phyloP scores from a whole-genome alignment of 192 early-diverging fungal species.

The Helicostylum pulchrum region DNA sequence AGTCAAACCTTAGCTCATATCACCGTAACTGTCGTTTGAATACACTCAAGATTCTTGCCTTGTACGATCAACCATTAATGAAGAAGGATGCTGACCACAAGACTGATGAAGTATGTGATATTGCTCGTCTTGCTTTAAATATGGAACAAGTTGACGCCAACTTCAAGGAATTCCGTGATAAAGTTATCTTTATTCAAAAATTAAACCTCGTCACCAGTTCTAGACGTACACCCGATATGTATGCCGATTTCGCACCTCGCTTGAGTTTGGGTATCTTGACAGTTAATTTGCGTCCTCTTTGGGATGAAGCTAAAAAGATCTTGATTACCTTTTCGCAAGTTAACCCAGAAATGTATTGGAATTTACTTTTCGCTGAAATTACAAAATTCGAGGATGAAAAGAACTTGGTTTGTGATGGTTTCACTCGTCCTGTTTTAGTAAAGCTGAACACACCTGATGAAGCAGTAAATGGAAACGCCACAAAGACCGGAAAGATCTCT shows the following conservation, averaged over 20 bases:
- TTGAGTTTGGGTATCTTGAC: slow-evolving; percentile 70
- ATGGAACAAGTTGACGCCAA: slow-evolving; percentile 65
- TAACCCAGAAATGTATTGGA: slow-evolving; percentile 61
- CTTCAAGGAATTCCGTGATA: slow-evolving; percentile 74
- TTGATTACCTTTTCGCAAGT: slow-evolving; percentile 51
- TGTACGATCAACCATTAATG: slow-evolving; percentile 63
- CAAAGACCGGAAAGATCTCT: slow-evolving; percentile 39
- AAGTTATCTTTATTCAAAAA: slow-evolving; percentile 69
- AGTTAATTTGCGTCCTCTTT: slow-evolving; percentile 80
- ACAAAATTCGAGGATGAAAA: slow-evolving; percentile 57
- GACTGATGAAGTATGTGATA: slow-evolving; percentile 38
- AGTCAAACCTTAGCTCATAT: slow-evolving; percentile 58
- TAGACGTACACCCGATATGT: slow-evolving; percentile 66
- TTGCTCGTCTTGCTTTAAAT: slow-evolving; percentile 52
- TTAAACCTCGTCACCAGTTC: slow-evolving; percentile 62
- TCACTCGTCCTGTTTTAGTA: slow-evolving; percentile 37
- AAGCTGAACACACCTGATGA: slow-evolving; percentile 26
- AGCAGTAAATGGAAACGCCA: slow-evolving; percentile 21
- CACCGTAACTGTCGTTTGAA: slow-evolving; percentile 56
- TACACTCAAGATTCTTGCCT: slow-evolving; percentile 64
- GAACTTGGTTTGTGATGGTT: slow-evolving; percentile 51
- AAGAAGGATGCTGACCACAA: slow-evolving; percentile 32
- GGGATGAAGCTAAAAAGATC: slow-evolving; percentile 69
- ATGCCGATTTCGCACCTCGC: slow-evolving; percentile 61
- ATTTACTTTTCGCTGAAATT: slow-evolving; percentile 51